Evolutionary conservation across 306 rosid species (phyloP), one percentile per base, ranked within the genome.

Genomic region (Malus fusca): DNA sequence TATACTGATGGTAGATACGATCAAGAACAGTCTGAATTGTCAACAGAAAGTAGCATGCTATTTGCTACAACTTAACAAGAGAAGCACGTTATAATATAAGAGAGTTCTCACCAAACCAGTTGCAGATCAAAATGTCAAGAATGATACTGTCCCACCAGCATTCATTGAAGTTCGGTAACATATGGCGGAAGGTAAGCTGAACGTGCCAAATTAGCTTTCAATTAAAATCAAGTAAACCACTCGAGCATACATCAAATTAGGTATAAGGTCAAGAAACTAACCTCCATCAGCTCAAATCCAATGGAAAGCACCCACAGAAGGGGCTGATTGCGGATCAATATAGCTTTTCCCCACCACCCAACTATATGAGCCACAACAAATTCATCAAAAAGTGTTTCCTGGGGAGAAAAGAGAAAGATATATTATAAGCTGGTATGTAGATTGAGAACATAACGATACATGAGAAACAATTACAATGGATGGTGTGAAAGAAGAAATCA

Each of bases 271-370:
- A 67, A 84, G 77, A 40, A 53, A 48, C 78, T 33, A 79, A 96
- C 99, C 98, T 96, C 99, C 98, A 96, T 86, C 78, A 88, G 28
- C 87, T 96, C 99, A 78, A 96, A 96, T 69, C 97, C 99, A 42
- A 96, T 84, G 5, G 99, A 96, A 25, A 96, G 80, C 72, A 90
- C 93, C 99, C 99, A 96, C 46, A 96, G 88, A 84, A 96, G 98
- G 48, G 98, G 96, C 80, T 96, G 99, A 81, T 96, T 96, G 51
- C 99, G 99, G 74, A 96, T 90, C 97, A 96, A 78, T 83, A 96
- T 96, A 46, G 99, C 99, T 78, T 96, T 96, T 8, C 99, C 98
- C 99, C 99, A 96, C 99, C 99, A 96, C 25, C 99, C 99, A 82
- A 96, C 89, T 61, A 96, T 88, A 84, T 96, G 99, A 82, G 99